Evolutionary conservation across 441 rosid species (phyloP), one percentile per base, ranked within the genome.

Genomic region (Adansonia gregorii): DNA sequence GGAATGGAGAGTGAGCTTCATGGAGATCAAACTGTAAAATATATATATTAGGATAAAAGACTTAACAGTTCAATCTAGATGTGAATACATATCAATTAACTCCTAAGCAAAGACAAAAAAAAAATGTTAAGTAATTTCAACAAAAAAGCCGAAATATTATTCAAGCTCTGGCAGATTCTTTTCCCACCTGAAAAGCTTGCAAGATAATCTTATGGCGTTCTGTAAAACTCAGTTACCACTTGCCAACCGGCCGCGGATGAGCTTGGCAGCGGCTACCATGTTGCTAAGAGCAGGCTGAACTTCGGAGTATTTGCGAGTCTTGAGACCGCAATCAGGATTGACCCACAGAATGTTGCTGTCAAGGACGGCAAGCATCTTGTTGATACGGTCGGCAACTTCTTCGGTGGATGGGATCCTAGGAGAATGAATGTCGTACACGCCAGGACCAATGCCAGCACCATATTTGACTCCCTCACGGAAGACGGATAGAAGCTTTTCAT

Each of bases 381-480:
- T 93, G 63, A 92, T 79, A 52, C 97, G 89, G 82, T 95, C 97
- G 8, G 97, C 98, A n/a, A 95, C 89, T 83, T 95, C 99, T 60
- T 93, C 98, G 0, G 92, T 82, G 1, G 99, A 91, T 76, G 98
- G 99, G 88, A 95, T 93, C 83, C 98, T 91, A 0, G 98, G 99
- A 24, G 98, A 95, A 89, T 92, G 98, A 78, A 95, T 93, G 83
- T 95, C 99, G 11, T 93, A 95, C 24, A 93, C 99, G 45, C 99
- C 98, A 10, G 99, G 99, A 49, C 99, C 98, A 17, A 95, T 95
- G 19, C 99, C 99, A 9, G 99, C 98, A 58, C 95, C 98, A n/a
- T 95, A 93, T 87, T 91, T 95, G 48, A 95, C 98, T 73, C 97
- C 99, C 84, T 93, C 98, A 0, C 96, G 94, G 96, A 95, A 95